Evolutionary conservation across 164 flowering plant genomes (phyloP).

Genomic region (Tinospora cordifolia): DNA sequence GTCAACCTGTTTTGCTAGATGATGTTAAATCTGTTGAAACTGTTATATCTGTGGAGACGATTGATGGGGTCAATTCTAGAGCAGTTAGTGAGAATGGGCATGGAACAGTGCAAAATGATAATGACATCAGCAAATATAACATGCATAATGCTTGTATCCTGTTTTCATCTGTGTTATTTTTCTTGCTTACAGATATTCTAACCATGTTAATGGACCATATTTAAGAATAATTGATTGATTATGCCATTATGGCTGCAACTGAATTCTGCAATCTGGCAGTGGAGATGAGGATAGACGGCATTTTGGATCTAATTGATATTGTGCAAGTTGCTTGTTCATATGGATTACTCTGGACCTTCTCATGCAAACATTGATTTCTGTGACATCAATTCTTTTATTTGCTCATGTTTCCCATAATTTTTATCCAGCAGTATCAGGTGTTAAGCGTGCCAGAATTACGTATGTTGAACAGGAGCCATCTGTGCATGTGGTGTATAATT

Average conservation of each 20-base stretch:
- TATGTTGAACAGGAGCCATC: constrained; percentile 56
- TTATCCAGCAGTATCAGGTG: constrained; percentile 49
- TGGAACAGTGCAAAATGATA: constrained; percentile 19
- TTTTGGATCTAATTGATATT: neutral
- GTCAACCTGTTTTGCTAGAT: constrained; percentile 17
- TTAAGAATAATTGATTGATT: neutral
- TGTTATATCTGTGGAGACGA: constrained; percentile 18
- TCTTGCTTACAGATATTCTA: neutral
- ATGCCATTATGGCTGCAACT: neutral
- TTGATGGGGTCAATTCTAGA: constrained; percentile 13
- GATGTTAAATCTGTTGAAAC: constrained; percentile 25
- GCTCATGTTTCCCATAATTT: constrained; percentile 34
- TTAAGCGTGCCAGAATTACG: constrained; percentile 56
- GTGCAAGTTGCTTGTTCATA: neutral
- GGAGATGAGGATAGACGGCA: neutral
- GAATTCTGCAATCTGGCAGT: neutral
- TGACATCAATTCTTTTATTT: neutral
- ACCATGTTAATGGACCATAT: neutral
- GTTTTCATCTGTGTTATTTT: constrained; percentile 6
- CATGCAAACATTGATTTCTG: neutral
- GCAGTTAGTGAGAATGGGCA: constrained; percentile 31
- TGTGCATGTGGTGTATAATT: constrained; percentile 53
- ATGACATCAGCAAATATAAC: constrained; percentile 12
- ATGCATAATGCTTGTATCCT: constrained; percentile 45
- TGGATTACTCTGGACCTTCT: neutral